These are phyloP conservation scores for Scutellaria barbata DNA, from an alignment of 257 asterid species.

Conservation along the genomic window DNA sequence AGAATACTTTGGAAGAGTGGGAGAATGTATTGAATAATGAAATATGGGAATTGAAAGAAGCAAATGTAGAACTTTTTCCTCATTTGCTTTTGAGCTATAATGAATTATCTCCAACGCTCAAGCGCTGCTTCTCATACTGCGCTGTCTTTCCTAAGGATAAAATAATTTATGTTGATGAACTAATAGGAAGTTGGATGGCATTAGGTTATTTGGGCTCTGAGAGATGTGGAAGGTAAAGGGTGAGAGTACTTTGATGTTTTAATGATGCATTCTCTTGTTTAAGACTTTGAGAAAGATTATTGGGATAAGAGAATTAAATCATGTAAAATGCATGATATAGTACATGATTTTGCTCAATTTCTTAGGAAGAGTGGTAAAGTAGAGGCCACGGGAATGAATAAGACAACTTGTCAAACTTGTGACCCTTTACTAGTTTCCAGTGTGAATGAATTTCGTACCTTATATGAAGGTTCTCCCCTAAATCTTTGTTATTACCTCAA, in stretches of 20 bases:
- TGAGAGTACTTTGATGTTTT: constrained; percentile 24
- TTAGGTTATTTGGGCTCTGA: constrained; percentile 36
- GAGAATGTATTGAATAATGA: constrained; percentile 41
- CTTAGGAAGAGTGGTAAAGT: not conserved
- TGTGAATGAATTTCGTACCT: too few relatives aligned
- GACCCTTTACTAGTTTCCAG: too few relatives aligned
- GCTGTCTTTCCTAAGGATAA: constrained; percentile 48
- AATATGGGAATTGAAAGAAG: constrained; percentile 43
- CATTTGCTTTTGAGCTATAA: constrained; percentile 38
- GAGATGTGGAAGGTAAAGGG: constrained; percentile 37
- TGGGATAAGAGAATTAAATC: not conserved
- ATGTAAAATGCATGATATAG: constrained; percentile 36
- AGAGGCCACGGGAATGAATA: not conserved
- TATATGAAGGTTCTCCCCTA: not conserved
- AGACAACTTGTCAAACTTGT: too few relatives aligned
- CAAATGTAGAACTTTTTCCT: constrained; percentile 31
- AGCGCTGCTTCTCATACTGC: constrained; percentile 54
- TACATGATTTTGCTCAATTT: constrained; percentile 32
- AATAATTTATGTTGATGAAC: constrained; percentile 37
- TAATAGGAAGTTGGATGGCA: constrained; percentile 53
- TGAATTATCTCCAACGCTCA: constrained; percentile 35
- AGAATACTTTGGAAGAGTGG: constrained; percentile 45
- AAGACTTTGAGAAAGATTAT: not conserved
- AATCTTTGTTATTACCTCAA: not conserved
- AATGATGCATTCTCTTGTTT: constrained; percentile 32